Evolutionary conservation across 192 early-diverging fungal genomes (phyloP).

Genomic region (Powellomyces hirtus): DNA sequence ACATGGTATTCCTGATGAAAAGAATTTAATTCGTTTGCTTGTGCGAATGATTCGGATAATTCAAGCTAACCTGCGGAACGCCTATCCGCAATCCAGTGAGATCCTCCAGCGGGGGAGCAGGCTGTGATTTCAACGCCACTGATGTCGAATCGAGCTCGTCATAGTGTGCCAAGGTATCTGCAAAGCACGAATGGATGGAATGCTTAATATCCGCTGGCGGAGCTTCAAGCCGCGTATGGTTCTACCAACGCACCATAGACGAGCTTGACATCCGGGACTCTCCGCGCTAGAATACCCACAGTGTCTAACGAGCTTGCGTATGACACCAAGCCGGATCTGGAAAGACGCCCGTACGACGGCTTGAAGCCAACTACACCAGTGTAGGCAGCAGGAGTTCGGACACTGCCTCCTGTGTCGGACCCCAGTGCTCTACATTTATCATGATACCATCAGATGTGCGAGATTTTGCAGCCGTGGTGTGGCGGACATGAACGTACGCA

Average conservation of each 20-base stretch:
- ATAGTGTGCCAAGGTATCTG: constrained; percentile 57
- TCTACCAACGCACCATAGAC: constrained; percentile 56
- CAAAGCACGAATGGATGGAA: no score
- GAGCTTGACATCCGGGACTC: constrained; percentile 50
- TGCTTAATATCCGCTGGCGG: neutral
- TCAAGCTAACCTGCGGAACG: no score
- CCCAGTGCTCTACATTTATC: constrained; percentile 67
- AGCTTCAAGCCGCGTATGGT: neutral
- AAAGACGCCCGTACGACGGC: constrained; percentile 84
- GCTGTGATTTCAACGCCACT: no score
- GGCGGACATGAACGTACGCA: constrained; percentile 49
- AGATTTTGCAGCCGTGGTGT: neutral
- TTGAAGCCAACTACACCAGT: constrained; percentile 93
- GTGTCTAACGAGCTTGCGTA: constrained; percentile 89
- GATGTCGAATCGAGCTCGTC: constrained; percentile 69
- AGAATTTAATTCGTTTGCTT: constrained; percentile 17
- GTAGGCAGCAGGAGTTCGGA: constrained; percentile 90
- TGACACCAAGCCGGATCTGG: constrained; percentile 78
- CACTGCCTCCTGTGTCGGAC: constrained; percentile 93
- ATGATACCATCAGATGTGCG: neutral
- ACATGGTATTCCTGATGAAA: constrained; percentile 85
- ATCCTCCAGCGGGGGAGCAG: no score
- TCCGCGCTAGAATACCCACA: constrained; percentile 73
- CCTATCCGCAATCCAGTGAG: constrained; percentile 57
- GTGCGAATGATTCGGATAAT: constrained; percentile 35